phyloP scores from a whole-genome alignment of 176 grass and related monocot genomes.

The Zea mays region Zm-B73-REFERENCE-NAM-5.0 NC_050097.1:53760501-53761000 shows the following conservation, averaged over 20 bases:
- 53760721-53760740: not conserved
- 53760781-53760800: not conserved
- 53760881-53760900: constrained; percentile 71
- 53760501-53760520: too few species aligned
- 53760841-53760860: constrained; percentile 25
- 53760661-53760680: not conserved
- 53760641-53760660: not conserved
- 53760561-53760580: too few species aligned
- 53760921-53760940: constrained; percentile 86
- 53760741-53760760: not conserved
- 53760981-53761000: constrained; percentile 91
- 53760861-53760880: constrained; percentile 45
- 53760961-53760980: constrained; percentile 78
- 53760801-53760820: constrained; percentile 59
- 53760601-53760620: not conserved
- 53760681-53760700: not conserved
- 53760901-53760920: constrained; percentile 78
- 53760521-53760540: too few species aligned
- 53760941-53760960: constrained; percentile 91
- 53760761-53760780: not conserved
- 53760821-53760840: constrained; percentile 61
- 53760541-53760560: too few species aligned
- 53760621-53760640: not conserved
- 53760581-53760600: not conserved
- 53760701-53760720: not conserved